Percentiles rank a stretch among this genome's conserved stretches.
Conservation (phyloP, 257 asterid genomes). For the Solanum microdontum region DNA sequence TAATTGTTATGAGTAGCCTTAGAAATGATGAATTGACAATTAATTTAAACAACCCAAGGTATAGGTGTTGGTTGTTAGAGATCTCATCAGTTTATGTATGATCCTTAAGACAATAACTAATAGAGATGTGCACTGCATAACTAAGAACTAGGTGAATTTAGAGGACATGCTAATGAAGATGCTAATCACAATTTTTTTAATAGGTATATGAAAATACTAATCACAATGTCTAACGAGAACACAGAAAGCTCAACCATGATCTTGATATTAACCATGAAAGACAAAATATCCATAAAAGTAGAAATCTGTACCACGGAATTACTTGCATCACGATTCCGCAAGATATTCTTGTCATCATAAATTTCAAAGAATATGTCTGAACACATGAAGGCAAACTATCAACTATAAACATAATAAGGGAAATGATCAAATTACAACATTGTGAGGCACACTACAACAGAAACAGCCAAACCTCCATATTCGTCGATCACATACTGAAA, state of each 20-base stretch:
- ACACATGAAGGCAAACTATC: conserved; percentile 4
- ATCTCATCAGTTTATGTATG: not conserved
- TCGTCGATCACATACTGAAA: conserved; percentile 55
- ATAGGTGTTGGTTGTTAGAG: not conserved
- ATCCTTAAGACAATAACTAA: not conserved
- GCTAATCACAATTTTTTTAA: not conserved
- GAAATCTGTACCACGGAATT: conserved; percentile 65
- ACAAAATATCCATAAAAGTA: not conserved
- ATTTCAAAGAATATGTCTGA: conserved; percentile 70
- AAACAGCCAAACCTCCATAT: conserved; percentile 51
- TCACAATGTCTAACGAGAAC: not conserved
- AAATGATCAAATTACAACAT: not conserved
- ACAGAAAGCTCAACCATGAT: not conserved
- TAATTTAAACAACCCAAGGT: not conserved
- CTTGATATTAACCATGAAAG: not conserved
- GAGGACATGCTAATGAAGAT: not conserved
- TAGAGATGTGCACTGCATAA: not conserved
- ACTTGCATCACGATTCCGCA: conserved; percentile 58
- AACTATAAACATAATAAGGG: not conserved
- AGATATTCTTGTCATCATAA: conserved; percentile 44
- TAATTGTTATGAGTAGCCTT: not conserved
- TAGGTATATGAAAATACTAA: not conserved
- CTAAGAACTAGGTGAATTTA: not conserved
- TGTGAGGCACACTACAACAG: not conserved
- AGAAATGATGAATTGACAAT: not conserved